Evolutionary conservation across 148 eudicot species (phyloP).

Genomic region (Rhododendron mucronatum): DNA sequence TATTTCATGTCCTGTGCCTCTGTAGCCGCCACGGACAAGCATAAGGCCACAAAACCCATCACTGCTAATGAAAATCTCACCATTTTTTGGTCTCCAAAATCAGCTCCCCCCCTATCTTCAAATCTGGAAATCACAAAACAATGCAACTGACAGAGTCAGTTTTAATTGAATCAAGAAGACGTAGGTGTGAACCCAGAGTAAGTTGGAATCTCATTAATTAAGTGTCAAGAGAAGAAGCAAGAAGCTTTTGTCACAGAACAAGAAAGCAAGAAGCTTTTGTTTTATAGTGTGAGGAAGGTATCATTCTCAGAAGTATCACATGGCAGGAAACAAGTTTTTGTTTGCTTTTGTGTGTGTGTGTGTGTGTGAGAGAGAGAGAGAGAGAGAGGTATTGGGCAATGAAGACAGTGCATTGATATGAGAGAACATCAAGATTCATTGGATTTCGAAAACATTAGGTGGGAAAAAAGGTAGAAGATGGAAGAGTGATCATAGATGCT

Average conservation of each 20-base stretch:
- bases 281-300: not conserved
- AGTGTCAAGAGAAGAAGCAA: not conserved
- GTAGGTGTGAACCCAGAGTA: not conserved
- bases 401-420: not conserved
- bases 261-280: not conserved
- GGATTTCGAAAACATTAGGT: not conserved
- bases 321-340: not conserved
- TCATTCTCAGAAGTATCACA: not conserved
- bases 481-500: not conserved
- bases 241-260: not conserved
- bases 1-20: conserved; percentile 11
- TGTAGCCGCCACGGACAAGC: not conserved
- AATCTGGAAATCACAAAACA: not conserved
- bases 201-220: not conserved
- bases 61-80: not conserved
- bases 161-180: not conserved
- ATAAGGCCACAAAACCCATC: not conserved
- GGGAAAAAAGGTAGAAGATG: not conserved
- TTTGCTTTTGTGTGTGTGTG: not conserved
- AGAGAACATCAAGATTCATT: not conserved
- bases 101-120: not conserved
- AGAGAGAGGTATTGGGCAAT: not conserved
- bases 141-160: not conserved
- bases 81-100: conserved; percentile 2
- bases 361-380: not conserved